Conservation (phyloP, 148 eudicot species). For the Cornus controversa region DNA sequence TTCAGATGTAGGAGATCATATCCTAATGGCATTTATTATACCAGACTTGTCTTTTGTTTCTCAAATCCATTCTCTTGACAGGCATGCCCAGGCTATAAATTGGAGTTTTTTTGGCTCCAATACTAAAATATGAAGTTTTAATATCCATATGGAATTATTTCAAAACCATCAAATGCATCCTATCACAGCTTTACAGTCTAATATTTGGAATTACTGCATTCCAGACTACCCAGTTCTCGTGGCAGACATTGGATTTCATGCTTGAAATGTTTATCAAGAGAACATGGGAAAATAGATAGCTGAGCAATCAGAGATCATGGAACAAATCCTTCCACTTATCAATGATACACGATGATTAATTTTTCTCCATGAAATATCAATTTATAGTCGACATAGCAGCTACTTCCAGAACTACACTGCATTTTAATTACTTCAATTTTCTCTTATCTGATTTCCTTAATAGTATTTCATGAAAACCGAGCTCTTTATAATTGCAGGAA, state of each 20-base stretch:
- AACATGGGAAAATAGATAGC: background rate
- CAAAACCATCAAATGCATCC: background rate
- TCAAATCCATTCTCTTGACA: background rate
- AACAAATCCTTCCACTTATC: too few species aligned
- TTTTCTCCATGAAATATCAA: background rate
- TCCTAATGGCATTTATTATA: background rate
- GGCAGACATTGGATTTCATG: background rate
- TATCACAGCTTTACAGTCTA: background rate
- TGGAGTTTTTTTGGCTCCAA: background rate
- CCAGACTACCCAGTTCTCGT: background rate
- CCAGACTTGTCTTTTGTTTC: background rate
- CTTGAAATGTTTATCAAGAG: background rate
- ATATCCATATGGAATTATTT: too few species aligned
- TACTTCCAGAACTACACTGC: background rate
- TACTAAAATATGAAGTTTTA: background rate
- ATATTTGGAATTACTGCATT: background rate
- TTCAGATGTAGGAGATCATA: background rate
- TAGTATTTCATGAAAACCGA: background rate
- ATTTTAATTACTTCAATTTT: background rate
- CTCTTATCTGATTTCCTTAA: background rate
- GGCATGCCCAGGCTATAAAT: background rate
- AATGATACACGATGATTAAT: background rate
- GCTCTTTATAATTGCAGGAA: background rate
- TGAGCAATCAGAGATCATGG: background rate
- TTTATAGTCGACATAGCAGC: background rate